phyloP scores from a whole-genome alignment of 2,329 filamentous ascomycete genomes.

The Septoria petroselini region DNA sequence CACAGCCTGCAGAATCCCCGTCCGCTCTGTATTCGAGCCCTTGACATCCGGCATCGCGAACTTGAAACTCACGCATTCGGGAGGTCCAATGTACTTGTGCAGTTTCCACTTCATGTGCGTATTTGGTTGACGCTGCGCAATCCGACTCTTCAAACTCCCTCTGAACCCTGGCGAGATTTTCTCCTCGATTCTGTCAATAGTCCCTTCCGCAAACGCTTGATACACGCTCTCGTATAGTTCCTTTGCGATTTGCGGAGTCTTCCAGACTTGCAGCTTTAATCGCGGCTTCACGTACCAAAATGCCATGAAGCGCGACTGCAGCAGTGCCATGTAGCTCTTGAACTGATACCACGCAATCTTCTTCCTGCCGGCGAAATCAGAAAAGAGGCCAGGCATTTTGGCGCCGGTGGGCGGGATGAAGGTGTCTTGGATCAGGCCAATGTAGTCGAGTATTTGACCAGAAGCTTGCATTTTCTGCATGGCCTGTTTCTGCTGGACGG shows the following conservation, averaged over 20 bases:
- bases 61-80: slow-evolving; percentile 30
- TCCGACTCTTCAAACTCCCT: slow-evolving; percentile 35
- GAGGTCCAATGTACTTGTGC: slow-evolving; percentile 30
- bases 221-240: slow-evolving; percentile 49
- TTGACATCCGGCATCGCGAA: slow-evolving; percentile 17
- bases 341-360: slow-evolving; percentile 14
- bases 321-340: background rate
- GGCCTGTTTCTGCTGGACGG: slow-evolving; percentile 35
- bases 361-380: slow-evolving; percentile 6
- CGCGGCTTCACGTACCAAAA: slow-evolving; percentile 20
- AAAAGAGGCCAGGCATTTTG: slow-evolving; percentile 27
- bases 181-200: slow-evolving; percentile 25
- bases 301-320: slow-evolving; percentile 14
- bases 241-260: slow-evolving; percentile 40
- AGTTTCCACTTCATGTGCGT: slow-evolving; percentile 33
- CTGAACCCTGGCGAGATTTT: slow-evolving; percentile 28
- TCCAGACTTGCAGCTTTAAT: slow-evolving; percentile 31
- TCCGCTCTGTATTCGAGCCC: slow-evolving; percentile 31
- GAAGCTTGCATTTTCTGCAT: slow-evolving; percentile 31
- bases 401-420: slow-evolving; percentile 34
- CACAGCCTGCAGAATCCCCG: slow-evolving; percentile 34
- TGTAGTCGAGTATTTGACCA: slow-evolving; percentile 39
- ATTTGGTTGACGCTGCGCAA: slow-evolving; percentile 39
- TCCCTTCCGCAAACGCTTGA: slow-evolving; percentile 46
- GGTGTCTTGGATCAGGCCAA: slow-evolving; percentile 45